Evolutionary conservation across 345 rosid species (phyloP).

Genomic region (Pistacia integerrima): DNA sequence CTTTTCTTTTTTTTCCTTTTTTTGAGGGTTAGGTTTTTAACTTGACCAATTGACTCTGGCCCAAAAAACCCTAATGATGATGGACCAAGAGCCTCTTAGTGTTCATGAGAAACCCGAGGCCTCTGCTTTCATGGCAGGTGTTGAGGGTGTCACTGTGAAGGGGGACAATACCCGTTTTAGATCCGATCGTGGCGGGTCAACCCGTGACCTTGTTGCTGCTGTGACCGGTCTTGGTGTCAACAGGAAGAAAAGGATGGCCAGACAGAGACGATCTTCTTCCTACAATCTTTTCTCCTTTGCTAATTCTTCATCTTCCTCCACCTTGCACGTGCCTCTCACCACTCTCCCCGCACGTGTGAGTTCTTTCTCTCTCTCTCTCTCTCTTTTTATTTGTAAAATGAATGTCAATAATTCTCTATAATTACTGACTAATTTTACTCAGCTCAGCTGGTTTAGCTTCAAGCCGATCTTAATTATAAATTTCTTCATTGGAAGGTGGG

Average conservation of each 20-base stretch:
- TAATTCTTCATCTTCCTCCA: conserved; percentile 27
- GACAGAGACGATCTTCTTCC: conserved; percentile 77
- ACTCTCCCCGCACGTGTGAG: conserved; percentile 79
- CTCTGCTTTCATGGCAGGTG: conserved; percentile 59
- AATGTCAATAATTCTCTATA: too few species aligned
- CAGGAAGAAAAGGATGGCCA: conserved; percentile 85
- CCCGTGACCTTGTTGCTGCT: conserved; percentile 45
- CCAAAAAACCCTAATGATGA: conserved; percentile 38
- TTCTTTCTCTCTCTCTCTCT: background rate
- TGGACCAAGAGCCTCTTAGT: conserved; percentile 36
- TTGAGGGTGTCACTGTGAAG: conserved; percentile 32
- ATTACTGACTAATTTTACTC: too few species aligned
- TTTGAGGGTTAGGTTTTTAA: conserved; percentile 11
- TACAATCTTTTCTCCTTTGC: conserved; percentile 44
- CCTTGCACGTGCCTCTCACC: conserved; percentile 53
- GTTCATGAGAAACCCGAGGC: conserved; percentile 61
- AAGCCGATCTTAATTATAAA: too few species aligned
- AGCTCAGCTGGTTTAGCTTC: too few species aligned
- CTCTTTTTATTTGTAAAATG: background rate
- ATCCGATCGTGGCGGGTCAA: conserved; percentile 46
- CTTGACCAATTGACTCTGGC: conserved; percentile 36
- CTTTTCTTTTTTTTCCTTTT: conserved; percentile 27
- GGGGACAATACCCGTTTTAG: conserved; percentile 30
- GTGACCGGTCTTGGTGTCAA: conserved; percentile 57
- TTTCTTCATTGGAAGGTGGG: background rate